Base-by-base conservation (phyloP, 371 early-diverging fungal species). In the Aphelidium insulamus region DNA sequence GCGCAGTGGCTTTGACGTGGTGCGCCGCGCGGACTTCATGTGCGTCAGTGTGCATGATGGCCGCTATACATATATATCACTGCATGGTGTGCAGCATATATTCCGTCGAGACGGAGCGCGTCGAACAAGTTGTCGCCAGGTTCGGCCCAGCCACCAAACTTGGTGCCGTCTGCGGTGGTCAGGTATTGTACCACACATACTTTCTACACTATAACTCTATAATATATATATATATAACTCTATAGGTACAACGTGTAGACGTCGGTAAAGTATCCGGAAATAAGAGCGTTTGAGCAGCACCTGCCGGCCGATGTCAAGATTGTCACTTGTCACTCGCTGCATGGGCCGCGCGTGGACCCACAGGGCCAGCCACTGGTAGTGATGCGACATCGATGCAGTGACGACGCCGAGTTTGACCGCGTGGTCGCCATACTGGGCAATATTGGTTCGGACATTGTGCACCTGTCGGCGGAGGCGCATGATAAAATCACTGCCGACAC, bases 401-500 rank as follows among this genome's bases (percentile, higher is more conserved):
- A 62, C 15, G 62, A 72, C 21, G 67, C 56, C 24, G 57, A 64
- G 28, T 61, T 69, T 33, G 52, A 61, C 3, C 40, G 63, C 14
- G 78, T 67, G 0, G 48, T 74, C 9, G 42, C 56, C 9, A 64
- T 86, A 2, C 44, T 91, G 21, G 55, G 54, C 5, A 63, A 73
- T 28, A 66, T 91, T 12, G 61, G 75, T 37, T 78, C 83, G 3
- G 59, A 80, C 27, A 58, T 85, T 28, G 81, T 84, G 1, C 60
- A 71, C 42, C 43, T 90, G 39, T 59, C 64, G 20, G 70, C 64
- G 31, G 54, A 73, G 41, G 83, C 88, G 38, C 94, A 94, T 40
- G 94, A 94, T 15, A 41, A 45, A 3, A 84, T 91, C 30, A 94
- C 92, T 2, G 94, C 94, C 1, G 88, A 94, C 44, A 94, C 94